Evolutionary conservation across 441 rosid genomes (phyloP).

Genomic region (Syzygium syzygioides): DNA sequence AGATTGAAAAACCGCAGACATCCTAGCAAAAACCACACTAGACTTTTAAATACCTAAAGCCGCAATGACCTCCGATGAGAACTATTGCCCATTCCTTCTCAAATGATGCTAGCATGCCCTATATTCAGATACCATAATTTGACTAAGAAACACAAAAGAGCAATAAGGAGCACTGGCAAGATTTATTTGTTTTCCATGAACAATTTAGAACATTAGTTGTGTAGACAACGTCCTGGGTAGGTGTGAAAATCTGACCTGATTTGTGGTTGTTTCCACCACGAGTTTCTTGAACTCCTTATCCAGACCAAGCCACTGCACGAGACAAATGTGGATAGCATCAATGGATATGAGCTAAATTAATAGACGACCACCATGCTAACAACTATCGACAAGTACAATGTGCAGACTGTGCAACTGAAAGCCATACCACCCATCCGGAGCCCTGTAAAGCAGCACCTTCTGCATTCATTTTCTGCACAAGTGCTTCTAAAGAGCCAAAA

Average conservation of each 20-base stretch:
- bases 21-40: background rate
- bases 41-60: background rate
- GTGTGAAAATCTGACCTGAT: constrained; percentile 56
- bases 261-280: constrained; percentile 82
- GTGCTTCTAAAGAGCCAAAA: constrained; percentile 73
- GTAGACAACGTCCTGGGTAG: background rate
- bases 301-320: constrained; percentile 76
- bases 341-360: background rate
- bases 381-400: background rate
- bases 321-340: background rate
- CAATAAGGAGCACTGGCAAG: background rate
- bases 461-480: constrained; percentile 67
- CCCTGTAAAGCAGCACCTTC: constrained; percentile 98
- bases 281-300: constrained; percentile 84
- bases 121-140: background rate
- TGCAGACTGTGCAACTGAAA: background rate
- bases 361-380: background rate
- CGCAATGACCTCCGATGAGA: background rate
- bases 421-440: constrained; percentile 98
- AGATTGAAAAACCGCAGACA: background rate
- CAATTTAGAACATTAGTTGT: background rate
- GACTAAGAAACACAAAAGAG: background rate
- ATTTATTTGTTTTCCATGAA: background rate
- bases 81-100: background rate
- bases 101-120: background rate